Percentiles rank a stretch among this genome's conserved stretches.
These are phyloP conservation scores for Capronia coronata DNA, from an alignment of 2,329 filamentous ascomycete genomes.

Conservation along the genomic window DNA sequence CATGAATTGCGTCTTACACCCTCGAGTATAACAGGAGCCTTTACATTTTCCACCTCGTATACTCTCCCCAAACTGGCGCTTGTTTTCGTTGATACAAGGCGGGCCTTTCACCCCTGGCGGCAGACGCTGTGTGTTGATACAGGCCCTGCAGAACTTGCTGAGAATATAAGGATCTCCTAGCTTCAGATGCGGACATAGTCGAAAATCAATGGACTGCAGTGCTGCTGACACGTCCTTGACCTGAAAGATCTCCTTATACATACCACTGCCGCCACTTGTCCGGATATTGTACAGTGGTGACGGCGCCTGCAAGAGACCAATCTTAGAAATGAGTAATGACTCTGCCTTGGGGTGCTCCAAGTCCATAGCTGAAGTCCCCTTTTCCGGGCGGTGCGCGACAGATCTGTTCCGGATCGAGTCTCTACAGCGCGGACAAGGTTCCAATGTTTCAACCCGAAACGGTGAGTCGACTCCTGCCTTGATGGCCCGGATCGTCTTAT, in stretches of 20 bases:
- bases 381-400: constrained; percentile 27
- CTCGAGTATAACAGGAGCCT: constrained; percentile 26
- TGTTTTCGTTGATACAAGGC: constrained; percentile 27
- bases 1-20: constrained; percentile 29
- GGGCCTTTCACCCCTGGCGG: constrained; percentile 27
- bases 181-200: constrained; percentile 26
- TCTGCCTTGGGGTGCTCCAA: constrained; percentile 25
- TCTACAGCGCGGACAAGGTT: constrained; percentile 27
- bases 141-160: constrained; percentile 28
- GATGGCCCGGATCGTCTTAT: constrained; percentile 23
- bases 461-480: constrained; percentile 27
- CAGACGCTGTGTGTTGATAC: constrained; percentile 27
- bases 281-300: constrained; percentile 24
- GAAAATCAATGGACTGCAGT: constrained; percentile 26
- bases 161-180: constrained; percentile 28
- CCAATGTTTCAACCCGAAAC: constrained; percentile 25
- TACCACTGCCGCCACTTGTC: constrained; percentile 22
- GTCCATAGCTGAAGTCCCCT: constrained; percentile 24
- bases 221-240: constrained; percentile 26
- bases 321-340: constrained; percentile 27
- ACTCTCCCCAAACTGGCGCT: constrained; percentile 19
- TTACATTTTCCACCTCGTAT: constrained; percentile 24
- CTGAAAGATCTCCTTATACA: constrained; percentile 28
- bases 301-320: constrained; percentile 26
- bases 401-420: constrained; percentile 26